Evolutionary conservation across 2,329 filamentous ascomycete genomes (phyloP), one percentile per base, ranked within the genome.

Genomic region (Monilinia fructigena): DNA sequence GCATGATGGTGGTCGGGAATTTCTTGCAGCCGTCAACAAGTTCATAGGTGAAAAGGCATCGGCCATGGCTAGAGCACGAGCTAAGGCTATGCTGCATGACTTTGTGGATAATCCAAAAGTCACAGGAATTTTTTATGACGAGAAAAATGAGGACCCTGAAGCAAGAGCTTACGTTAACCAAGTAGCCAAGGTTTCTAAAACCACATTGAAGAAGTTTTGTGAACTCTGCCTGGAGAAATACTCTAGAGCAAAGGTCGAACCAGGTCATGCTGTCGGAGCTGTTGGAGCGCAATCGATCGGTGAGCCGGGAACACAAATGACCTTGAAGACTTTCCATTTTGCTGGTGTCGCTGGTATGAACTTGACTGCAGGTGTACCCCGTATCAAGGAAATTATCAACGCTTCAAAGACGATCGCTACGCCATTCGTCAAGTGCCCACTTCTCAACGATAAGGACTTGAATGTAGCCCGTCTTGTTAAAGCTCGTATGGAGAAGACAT

Each of bases 311-410:
- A 99, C 95, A 0, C 95, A 99, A 79, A 99, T 99, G 95, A 99
- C 95, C 1, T 81, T 99, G 70, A 98, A 98, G 81, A 98, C 95
- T 76, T 98, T 98, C 87, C 95, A 98, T 90, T 99, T 99, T 82
- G 95, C 95, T 76, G 95, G 95, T 90, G 95, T 99, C 70, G 95
- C 95, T 54, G 94, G 94, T 77, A 98, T 99, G 95, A 97, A 92
- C 84, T 97, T 99, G 76, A 99, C 95, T 0, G 92, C 97, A 76
- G 95, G 95, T 91, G 95, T 99, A 8, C 95, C 95, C 1, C 94
- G 95, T 88, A 99, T 99, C 82, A 99, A 99, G 80, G 95, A 99
- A 83, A 99, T 99, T 72, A 99, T 99, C 87, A 99, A 99, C 79
- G 95, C 95, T 7, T 97, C 93, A 11, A 96, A 93, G 77, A 82